phyloP scores from a whole-genome alignment of 331 rosid genomes.

The Spiraea crenata region DNA sequence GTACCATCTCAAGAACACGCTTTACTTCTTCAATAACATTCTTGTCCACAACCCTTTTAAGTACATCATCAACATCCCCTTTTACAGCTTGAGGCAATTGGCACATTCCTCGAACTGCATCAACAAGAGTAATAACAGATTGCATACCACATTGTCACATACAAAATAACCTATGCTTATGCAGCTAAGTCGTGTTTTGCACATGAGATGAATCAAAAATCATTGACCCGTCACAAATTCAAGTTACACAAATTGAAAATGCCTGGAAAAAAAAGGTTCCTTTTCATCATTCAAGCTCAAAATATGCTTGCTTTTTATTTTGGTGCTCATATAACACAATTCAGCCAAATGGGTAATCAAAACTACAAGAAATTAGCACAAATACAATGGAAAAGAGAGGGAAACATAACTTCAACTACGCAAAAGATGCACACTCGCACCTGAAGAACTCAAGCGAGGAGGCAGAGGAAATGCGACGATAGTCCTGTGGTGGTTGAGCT shows the following conservation, averaged over 20 bases:
- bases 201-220: background rate
- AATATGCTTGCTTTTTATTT: background rate
- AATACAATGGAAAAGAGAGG: background rate
- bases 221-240: background rate
- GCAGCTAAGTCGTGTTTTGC: background rate
- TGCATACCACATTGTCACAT: background rate
- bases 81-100: conserved; percentile 64
- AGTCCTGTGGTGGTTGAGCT: conserved; percentile 33
- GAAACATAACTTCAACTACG: background rate
- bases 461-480: conserved; percentile 38
- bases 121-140: conserved; percentile 13
- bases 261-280: conserved; percentile 10
- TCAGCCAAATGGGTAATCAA: conserved; percentile 21
- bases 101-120: conserved; percentile 46
- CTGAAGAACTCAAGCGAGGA: conserved; percentile 50
- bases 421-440: conserved; percentile 27
- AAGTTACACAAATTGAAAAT: background rate
- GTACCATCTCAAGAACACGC: conserved; percentile 83
- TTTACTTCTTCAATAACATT: conserved; percentile 73
- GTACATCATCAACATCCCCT: conserved; percentile 58
- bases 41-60: conserved; percentile 69
- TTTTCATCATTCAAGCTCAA: background rate
- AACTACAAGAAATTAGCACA: conserved; percentile 2
- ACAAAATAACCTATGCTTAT: background rate
- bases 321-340: background rate